These are phyloP conservation scores for Didymella segeticola DNA, from an alignment of 2,329 filamentous ascomycete species.

Conservation along the genomic window DNA sequence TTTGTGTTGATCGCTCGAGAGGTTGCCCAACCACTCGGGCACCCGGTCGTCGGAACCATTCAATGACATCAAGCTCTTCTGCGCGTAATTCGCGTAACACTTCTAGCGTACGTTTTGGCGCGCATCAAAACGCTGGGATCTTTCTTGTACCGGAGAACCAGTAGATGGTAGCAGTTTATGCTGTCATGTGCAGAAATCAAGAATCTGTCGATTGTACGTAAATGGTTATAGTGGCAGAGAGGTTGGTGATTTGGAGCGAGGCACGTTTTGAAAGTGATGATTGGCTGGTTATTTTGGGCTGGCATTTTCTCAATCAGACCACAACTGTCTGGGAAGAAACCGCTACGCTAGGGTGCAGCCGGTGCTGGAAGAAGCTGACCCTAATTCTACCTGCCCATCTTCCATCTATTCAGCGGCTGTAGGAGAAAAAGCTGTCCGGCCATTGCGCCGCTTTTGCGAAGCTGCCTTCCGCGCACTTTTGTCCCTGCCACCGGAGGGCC, in stretches of 20 bases:
- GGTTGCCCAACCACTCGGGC: constrained; percentile 3
- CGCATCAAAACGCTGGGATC: constrained; percentile 4
- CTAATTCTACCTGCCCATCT: neutral
- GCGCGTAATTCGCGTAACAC: constrained; percentile 15
- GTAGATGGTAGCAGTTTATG: neutral
- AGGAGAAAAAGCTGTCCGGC: neutral
- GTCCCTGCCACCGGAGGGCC: neutral
- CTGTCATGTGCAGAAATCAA: constrained; percentile 1
- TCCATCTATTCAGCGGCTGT: neutral
- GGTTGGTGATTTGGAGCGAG: neutral
- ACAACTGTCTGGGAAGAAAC: constrained; percentile 2
- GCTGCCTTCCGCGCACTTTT: neutral
- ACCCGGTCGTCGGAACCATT: constrained; percentile 5
- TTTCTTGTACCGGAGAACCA: neutral
- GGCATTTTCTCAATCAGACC: constrained; percentile 5
- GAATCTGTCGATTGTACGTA: constrained; percentile 2
- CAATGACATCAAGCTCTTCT: constrained; percentile 15
- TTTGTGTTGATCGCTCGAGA: constrained; percentile 3
- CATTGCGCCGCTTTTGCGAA: neutral
- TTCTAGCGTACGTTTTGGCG: constrained; percentile 14
- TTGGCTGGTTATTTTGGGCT: constrained; percentile 12
- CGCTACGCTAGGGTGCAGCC: constrained; percentile 1
- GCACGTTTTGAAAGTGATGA: neutral
- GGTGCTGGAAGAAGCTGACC: neutral
- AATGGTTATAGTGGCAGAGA: neutral